A percentile compares a stretch with the other conserved stretches of the same genome.
Evolutionary conservation across 148 eudicot species (phyloP).

Genomic region (Cornus kousa): DNA sequence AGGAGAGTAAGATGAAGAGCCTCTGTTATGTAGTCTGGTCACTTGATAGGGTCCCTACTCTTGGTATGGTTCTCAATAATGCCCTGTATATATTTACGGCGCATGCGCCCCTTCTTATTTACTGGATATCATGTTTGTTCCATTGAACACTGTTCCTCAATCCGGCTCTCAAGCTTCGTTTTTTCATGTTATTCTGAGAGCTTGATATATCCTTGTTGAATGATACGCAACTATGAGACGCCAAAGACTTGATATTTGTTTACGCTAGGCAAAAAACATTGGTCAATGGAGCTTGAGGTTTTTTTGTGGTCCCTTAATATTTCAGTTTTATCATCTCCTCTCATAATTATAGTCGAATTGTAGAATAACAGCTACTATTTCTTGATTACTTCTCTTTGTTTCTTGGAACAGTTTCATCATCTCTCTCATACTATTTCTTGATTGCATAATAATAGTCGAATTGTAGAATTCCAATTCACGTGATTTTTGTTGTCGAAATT

Average conservation of each 20-base stretch:
- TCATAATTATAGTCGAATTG: no score
- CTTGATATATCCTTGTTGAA: neutral
- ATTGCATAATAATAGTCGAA: no score
- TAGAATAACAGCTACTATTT: neutral
- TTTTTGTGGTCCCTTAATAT: neutral
- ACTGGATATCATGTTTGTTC: neutral
- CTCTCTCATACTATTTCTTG: neutral
- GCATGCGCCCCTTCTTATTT: neutral
- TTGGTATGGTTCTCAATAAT: conserved; percentile 9
- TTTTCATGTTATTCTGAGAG: neutral
- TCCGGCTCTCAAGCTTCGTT: neutral
- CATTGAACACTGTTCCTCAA: neutral
- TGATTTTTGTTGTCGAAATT: neutral
- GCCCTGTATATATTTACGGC: neutral
- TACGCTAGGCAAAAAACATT: neutral
- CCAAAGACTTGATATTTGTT: neutral
- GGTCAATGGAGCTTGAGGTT: neutral
- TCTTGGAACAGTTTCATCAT: neutral
- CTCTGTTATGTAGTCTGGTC: neutral
- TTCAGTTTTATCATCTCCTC: no score
- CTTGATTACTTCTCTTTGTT: neutral
- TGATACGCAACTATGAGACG: neutral
- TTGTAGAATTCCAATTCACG: neutral
- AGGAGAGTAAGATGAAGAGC: conserved; percentile 20
- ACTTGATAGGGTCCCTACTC: neutral